These are phyloP conservation scores for Ogataea parapolymorpha DNA, from an alignment of 805 yeast genomes.

Conservation along the genomic window DNA sequence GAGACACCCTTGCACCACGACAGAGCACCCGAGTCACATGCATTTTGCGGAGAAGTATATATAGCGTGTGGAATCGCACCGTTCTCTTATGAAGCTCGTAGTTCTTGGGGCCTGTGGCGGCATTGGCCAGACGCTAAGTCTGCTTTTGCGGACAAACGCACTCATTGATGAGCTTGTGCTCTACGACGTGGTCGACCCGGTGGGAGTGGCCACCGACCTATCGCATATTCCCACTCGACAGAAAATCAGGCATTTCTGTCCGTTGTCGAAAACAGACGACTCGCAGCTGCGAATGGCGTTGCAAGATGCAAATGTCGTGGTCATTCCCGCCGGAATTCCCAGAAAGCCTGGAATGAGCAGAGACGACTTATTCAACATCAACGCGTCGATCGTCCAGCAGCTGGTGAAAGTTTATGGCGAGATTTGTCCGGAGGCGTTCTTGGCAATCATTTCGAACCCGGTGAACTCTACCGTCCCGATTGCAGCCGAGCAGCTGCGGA, in stretches of 20 bases:
- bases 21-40: background rate
- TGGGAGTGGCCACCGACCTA: conserved; percentile 87
- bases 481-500: conserved; percentile 53
- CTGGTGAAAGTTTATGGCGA: conserved; percentile 50
- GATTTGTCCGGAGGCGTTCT: conserved; percentile 46
- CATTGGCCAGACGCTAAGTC: conserved; percentile 87
- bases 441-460: conserved; percentile 55
- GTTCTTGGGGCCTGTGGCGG: conserved; percentile 92
- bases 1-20: conserved; percentile 6
- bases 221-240: conserved; percentile 65
- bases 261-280: conserved; percentile 26
- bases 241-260: conserved; percentile 38
- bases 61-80: background rate
- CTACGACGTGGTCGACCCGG: conserved; percentile 77
- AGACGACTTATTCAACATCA: conserved; percentile 56
- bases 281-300: conserved; percentile 39
- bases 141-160: conserved; percentile 67
- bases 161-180: conserved; percentile 63
- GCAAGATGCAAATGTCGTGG: conserved; percentile 43
- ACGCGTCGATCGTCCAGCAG: conserved; percentile 48
- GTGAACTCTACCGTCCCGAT: conserved; percentile 60
- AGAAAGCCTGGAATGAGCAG: conserved; percentile 65
- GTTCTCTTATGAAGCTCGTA: conserved; percentile 38
- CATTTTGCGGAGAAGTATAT: conserved; percentile 4
- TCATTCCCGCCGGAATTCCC: conserved; percentile 61